Evolutionary conservation across 345 rosid genomes (phyloP), one percentile per base, ranked within the genome.

Genomic region (Camelina sativa): DNA sequence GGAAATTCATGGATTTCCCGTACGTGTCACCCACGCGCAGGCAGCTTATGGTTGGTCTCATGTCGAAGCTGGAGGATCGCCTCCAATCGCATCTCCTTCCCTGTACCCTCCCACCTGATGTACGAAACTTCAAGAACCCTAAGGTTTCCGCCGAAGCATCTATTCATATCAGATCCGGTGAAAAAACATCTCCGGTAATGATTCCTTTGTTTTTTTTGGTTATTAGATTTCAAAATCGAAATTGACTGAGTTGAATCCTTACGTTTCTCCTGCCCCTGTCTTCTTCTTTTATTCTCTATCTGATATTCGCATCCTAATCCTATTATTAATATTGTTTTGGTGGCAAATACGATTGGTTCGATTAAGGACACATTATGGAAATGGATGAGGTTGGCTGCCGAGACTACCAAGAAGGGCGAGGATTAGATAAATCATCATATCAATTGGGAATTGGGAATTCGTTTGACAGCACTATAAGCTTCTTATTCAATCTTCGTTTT

Each of bases 31-130:
- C 82, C 48, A 82, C 90, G 4, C 88, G 85, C 72, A 77, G 76
- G 64, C 73, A 75, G 37, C 80, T 87, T 60, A 88, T 93, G 92
- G 70, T 75, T 41, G 85, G 85, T 72, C 87, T 93, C 20, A 79
- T 91, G 52, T 88, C 98, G 1, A 80, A 89, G 41, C 63, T 81
- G 44, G 96, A 93, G 80, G 69, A 73, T 79, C 87, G 92, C 11
- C 88, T 91, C 54, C 79, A 71, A 2, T 71, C 86, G 0, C 83
- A 80, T 19, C 87, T 93, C 58, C 87, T 81, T 8, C 91, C 93
- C 11, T 86, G 89, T 44, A 57, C 69, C 20, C 89, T 93, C 25
- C 90, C 98, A 2, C 78, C 75, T 7, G 96, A 91, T 37, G 89
- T 87, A 8, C 87, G 82, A 35, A 75, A 71, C 73, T 89, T 79